Evolutionary conservation across 306 rosid genomes (phyloP), one percentile per base, ranked within the genome.

Genomic region (Castanea sativa): DNA sequence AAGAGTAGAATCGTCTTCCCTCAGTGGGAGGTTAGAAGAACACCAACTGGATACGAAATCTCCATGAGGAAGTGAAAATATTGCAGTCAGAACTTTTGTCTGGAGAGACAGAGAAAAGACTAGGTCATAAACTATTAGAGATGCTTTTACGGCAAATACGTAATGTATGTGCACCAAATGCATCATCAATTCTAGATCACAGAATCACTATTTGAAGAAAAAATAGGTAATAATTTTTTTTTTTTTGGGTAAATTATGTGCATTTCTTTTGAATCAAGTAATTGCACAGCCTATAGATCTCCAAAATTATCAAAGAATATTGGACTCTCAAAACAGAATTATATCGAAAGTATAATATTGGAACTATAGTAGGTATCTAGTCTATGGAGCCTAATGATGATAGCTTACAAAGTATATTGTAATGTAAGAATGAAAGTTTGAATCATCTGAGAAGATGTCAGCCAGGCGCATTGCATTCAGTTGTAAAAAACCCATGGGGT

Each of bases 401-500:
- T 64, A 64, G 81, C 99, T 86, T 91, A 94, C 99, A 71, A 91
- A 90, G 83, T 85, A 83, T 74, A 55, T 61, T 55, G 91, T 92
- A 88, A 92, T 91, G 82, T 87, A 91, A 45, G 97, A 90, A 75
- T 97, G 87, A 49, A 94, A 94, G 83, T 94, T 91, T 80, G 99
- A 91, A 87, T 94, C 99, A 84, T 94, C 99, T 6, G 99, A 94
- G 85, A 92, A 87, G 74, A 92, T 85, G 80, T 94, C 99, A 80
- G 91, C 95, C 25, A 95, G 92, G 80, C 98, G 98, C 97, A 95
- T 84, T 20, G 98, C 99, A 82, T 92, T 92, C 84, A 95, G 99
- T 84, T 95, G 99, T 82, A 91, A 85, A 85, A 92, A 79, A 19
- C 99, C 99, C 86, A 81, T 82, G 21, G 99, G 97, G 38, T 86